These are phyloP conservation scores for Pythium diclinum DNA, from an alignment of 352 stramenopile genomes.

Conservation along the genomic window DNA sequence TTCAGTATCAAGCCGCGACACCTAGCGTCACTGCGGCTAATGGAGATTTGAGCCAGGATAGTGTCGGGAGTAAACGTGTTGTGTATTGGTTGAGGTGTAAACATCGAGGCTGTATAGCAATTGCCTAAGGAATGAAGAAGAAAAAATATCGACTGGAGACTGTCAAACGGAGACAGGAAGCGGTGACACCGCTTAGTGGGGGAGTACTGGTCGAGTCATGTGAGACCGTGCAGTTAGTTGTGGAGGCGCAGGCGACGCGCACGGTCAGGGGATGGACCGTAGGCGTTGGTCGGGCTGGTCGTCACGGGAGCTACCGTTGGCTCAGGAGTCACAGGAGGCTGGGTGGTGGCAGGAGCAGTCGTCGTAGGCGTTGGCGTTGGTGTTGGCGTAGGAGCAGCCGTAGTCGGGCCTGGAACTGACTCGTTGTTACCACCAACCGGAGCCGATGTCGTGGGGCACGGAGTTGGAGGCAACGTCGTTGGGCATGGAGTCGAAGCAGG, in stretches of 20 bases:
- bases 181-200: neutral
- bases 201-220: conserved; percentile 1
- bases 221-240: neutral
- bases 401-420: neutral
- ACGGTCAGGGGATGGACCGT: neutral
- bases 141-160: neutral
- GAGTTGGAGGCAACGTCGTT: neutral
- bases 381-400: neutral
- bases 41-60: too few species aligned
- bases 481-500: too few species aligned
- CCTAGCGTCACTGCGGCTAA: too few species aligned
- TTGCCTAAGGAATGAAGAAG: neutral
- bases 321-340: neutral
- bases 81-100: neutral
- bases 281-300: neutral
- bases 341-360: neutral
- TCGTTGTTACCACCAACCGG: neutral
- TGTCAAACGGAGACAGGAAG: neutral
- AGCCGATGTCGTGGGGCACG: neutral
- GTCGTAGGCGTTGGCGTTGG: conserved; percentile 2
- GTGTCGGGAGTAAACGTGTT: neutral
- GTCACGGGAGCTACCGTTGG: neutral
- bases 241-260: neutral
- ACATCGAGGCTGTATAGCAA: neutral
- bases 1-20: too few species aligned